Evolutionary conservation across 805 yeast genomes (phyloP), one percentile per base, ranked within the genome.

Genomic region (Yueomyces sinensis): DNA sequence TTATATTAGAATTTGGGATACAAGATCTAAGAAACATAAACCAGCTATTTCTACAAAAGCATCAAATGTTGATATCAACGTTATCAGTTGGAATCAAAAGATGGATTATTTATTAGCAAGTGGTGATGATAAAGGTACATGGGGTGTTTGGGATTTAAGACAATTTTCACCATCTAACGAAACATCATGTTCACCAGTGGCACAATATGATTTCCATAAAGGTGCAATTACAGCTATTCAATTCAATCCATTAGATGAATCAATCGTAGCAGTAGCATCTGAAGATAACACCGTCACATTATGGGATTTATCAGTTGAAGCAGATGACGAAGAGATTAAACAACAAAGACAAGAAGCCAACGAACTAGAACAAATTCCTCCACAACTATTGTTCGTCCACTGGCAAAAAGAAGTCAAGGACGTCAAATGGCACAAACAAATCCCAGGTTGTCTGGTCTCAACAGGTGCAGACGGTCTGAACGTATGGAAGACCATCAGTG

Each of bases 331-430:
- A 54, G 98, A 89, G 60, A 81, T 89, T 44, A 75, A 82, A 38
- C 81, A 79, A 51, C 96, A 89, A 61, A 72, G 74, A 47, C 70
- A 74, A 37, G 91, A 80, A 48, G 71, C 76, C 29, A 70, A 71
- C 46, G 96, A 87, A 47, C 65, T 91, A 44, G 77, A 76, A 44
- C 93, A 81, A 49, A 82, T 89, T 42, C 98, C 98, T 14, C 91
- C 97, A 17, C 98, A 91, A 60, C 68, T 91, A 49, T 65, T 91
- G 55, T 91, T 91, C 62, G 94, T 89, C 31, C 98, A 91, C 58
- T 91, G 97, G 97, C 98, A 91, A 65, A 76, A 77, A 48, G 93
- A 91, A 51, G 96, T 89, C 36, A 91, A 91, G 65, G 98, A 91
- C 57, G 95, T 89, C 32, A 82, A 93, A 61, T 91, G 98, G 98